phyloP scores from a whole-genome alignment of 2,329 filamentous ascomycete species.

The Beauveria australis region DNA sequence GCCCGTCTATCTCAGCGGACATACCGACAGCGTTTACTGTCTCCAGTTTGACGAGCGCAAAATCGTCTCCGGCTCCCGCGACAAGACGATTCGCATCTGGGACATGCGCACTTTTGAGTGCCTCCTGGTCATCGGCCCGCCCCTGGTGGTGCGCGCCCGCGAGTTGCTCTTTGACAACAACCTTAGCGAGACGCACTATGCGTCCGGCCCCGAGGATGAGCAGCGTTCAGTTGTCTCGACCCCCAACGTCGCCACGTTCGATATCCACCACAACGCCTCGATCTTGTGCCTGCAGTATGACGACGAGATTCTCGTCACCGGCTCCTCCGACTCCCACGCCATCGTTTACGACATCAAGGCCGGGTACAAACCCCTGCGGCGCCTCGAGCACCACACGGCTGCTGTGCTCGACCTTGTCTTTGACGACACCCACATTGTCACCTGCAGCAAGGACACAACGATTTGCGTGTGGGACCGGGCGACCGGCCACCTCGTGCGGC shows the following conservation, averaged over 20 bases:
- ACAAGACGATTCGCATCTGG: constrained; percentile 94
- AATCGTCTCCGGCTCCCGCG: constrained; percentile 92
- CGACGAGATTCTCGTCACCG: constrained; percentile 84
- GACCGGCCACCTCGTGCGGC: constrained; percentile 67
- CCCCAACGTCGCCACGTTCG: constrained; percentile 49
- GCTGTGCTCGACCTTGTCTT: constrained; percentile 93
- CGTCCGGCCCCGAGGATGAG: constrained; percentile 43
- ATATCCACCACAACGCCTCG: constrained; percentile 74
- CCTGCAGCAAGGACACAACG: constrained; percentile 89
- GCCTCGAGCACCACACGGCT: constrained; percentile 70
- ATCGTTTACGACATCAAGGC: constrained; percentile 82
- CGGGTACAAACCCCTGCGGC: constrained; percentile 70
- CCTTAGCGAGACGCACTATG: constrained; percentile 45
- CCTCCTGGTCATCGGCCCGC: constrained; percentile 76
- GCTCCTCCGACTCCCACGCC: constrained; percentile 84
- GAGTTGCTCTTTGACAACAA: constrained; percentile 44
- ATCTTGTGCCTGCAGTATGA: constrained; percentile 96
- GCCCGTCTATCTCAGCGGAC: constrained; percentile 84
- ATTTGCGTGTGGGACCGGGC: constrained; percentile 92
- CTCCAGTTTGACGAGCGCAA: constrained; percentile 97
- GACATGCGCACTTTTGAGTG: constrained; percentile 86
- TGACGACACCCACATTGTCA: constrained; percentile 85
- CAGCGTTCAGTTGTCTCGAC: constrained; percentile 32
- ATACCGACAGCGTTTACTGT: constrained; percentile 95
- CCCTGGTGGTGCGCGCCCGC: constrained; percentile 48